These are phyloP conservation scores for Scheffersomyces amazonensis DNA, from an alignment of 805 yeast species.

Conservation along the genomic window DNA sequence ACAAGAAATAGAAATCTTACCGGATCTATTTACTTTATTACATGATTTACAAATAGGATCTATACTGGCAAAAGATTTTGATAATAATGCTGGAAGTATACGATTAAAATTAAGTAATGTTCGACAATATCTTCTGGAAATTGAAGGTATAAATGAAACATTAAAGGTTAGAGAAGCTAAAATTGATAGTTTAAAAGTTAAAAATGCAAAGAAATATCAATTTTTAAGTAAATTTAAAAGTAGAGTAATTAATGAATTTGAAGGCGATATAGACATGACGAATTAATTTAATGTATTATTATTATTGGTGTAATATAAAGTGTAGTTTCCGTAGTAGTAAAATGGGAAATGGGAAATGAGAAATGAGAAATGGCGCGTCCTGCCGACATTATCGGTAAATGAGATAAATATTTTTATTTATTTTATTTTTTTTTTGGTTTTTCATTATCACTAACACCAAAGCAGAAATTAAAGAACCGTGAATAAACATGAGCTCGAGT, in stretches of 20 bases:
- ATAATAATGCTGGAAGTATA: conserved; percentile 37
- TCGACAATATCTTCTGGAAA: conserved; percentile 27
- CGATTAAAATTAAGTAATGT: conserved; percentile 32
- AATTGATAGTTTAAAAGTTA: conserved; percentile 20
- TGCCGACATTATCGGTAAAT: no score
- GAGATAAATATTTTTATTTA: no score
- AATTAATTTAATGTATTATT: no score
- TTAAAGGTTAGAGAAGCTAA: conserved; percentile 19
- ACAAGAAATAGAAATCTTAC: conserved; percentile 30
- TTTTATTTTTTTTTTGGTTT: no score
- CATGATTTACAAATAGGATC: conserved; percentile 34
- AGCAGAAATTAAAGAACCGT: no score
- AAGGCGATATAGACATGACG: background rate
- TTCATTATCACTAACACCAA: no score
- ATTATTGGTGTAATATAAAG: no score
- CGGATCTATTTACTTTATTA: conserved; percentile 33
- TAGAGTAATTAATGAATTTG: conserved; percentile 5
- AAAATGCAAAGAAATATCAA: conserved; percentile 22
- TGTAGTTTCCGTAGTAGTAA: no score
- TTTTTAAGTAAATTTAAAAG: conserved; percentile 18
- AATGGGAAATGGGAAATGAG: no score
- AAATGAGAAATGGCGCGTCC: no score
- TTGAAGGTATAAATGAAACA: conserved; percentile 38
- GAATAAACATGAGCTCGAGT: background rate
- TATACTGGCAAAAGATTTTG: conserved; percentile 39